Evolutionary conservation across 495 filamentous ascomycete species (phyloP).

Genomic region (Lindgomyces ingoldianus): DNA sequence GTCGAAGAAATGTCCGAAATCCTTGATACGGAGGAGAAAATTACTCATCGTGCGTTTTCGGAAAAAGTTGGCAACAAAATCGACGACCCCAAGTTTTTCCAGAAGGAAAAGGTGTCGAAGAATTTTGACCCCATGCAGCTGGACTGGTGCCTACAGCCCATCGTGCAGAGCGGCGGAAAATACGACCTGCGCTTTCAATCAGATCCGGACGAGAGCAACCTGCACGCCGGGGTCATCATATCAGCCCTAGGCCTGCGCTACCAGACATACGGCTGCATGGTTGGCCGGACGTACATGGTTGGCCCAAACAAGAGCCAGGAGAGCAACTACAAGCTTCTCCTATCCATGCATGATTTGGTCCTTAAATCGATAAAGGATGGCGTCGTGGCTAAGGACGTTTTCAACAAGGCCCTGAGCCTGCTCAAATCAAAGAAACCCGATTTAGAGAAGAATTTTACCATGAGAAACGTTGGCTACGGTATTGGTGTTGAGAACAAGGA

Average conservation of each 20-base stretch:
- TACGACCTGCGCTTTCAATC: constrained; percentile 84
- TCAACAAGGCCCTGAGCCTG: constrained; percentile 76
- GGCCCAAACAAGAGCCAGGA: constrained; percentile 92
- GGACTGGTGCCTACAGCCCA: constrained; percentile 90
- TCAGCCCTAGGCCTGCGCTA: constrained; percentile 89
- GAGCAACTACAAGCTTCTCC: constrained; percentile 89
- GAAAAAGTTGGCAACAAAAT: constrained; percentile 86
- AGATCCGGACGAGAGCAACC: constrained; percentile 73
- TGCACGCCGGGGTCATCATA: constrained; percentile 93
- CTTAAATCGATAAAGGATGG: constrained; percentile 89
- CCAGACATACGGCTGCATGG: constrained; percentile 86
- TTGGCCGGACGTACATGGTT: constrained; percentile 91
- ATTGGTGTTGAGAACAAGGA: constrained; percentile 93
- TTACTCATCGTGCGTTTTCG: constrained; percentile 81
- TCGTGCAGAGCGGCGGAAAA: constrained; percentile 90
- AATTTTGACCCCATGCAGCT: constrained; percentile 90
- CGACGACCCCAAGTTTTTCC: constrained; percentile 90
- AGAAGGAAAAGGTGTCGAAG: constrained; percentile 75
- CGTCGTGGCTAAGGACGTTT: constrained; percentile 82
- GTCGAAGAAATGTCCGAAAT: constrained; percentile 96
- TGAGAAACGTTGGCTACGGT: constrained; percentile 81
- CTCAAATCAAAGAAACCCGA: constrained; percentile 90
- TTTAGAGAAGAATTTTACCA: constrained; percentile 82
- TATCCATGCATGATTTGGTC: constrained; percentile 79
- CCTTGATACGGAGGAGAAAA: constrained; percentile 92